Evolutionary conservation across 1,284 basidiomycete genomes (phyloP), one percentile per base, ranked within the genome.

Genomic region (Tylopilus sp.): DNA sequence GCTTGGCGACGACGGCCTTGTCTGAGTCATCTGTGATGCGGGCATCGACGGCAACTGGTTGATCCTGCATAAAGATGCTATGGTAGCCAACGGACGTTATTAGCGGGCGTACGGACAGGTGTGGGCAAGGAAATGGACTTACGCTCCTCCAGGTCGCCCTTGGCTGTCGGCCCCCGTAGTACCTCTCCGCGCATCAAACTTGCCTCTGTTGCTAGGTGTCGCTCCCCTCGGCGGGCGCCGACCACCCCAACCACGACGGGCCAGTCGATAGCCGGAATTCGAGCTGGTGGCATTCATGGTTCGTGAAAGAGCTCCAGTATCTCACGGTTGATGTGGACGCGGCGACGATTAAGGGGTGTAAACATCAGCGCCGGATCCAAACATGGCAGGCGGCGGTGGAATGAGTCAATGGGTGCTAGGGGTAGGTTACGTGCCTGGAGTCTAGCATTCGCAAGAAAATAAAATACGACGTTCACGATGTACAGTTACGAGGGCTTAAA

Each of bases 1-100:
- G 71, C 0, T 70, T 59, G 0, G 65, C 60, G 3, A 89, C 69
- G 18, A 85, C 69, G 6, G 66, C 68, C 31, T 78, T 71, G 55
- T 86, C 77, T 1, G 79, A 77, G 16, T 67, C 69, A 58, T 82
- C 74, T 18, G 61, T 57, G 10, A 88, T 65, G 29, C 86, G 82
- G 23, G 71, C 52, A 57, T 89, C 86, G 49, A 88, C 58, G n/a
- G 57, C 63, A 2, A 75, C 74, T 5, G 77, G 74, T 43, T 64
- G 64, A 33, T 70, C 71, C 9, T 74, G 63, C 43, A 68, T 69
- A 63, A 80, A 86, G 34, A 88, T 70, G 16, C 83, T 86, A 19
- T 9, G 3, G 15, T n/a, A 6, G 26, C 6, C 15, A n/a, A 28
- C 13, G 21, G 11, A 25, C n/a, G 15, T 1, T 7, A 30, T 59